Evolutionary conservation across 179 eudicot genomes (phyloP), one percentile per base, ranked within the genome.

Genomic region (Silene vulgaris): DNA sequence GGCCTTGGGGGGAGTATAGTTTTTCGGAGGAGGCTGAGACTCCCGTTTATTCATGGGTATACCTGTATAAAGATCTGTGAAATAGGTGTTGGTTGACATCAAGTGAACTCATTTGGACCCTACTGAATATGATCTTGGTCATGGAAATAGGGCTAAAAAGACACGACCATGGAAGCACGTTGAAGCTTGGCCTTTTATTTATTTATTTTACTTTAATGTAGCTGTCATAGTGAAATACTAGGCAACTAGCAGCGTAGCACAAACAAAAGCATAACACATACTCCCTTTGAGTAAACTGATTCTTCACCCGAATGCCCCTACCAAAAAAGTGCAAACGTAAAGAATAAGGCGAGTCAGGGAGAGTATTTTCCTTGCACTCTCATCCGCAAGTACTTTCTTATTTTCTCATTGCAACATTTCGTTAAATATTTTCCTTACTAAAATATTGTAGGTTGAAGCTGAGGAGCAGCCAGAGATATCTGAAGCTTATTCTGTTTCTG

Each of bases 401-500:
- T 19, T 21, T 37, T 29, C 50, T 65, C n/a, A 69, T 45, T 21
- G 8, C 40, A 40, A 40, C 48, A 40, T 21, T 3, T 21, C 23
- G n/a, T 20, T 70, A 19, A 45, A 2, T 40, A 1, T 19, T 21
- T 70, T 23, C 7, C 54, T 70, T 70, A 2, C 16, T 20, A 21
- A 50, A 50, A 50, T 71, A 14, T 74, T 82, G 79, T 76, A 94
- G 98, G 97, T 89, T 76, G 98, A 94, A 84, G 98, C 98, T 75
- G 98, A 91, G 84, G 94, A 91, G 81, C 96, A 88, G 75, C 97
- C 96, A 29, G 98, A 94, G 77, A 90, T 94, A 66, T 94, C 98
- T 67, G 98, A 90, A 85, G 88, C 89, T 26, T 87, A 88, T 75
- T 85, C 97, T 40, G 92, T 94, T 79, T 83, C 98, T 69, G 96